These are phyloP conservation scores for Chlorella sp. DNA, from an alignment of 139 green algal species.

Conservation along the genomic window DNA sequence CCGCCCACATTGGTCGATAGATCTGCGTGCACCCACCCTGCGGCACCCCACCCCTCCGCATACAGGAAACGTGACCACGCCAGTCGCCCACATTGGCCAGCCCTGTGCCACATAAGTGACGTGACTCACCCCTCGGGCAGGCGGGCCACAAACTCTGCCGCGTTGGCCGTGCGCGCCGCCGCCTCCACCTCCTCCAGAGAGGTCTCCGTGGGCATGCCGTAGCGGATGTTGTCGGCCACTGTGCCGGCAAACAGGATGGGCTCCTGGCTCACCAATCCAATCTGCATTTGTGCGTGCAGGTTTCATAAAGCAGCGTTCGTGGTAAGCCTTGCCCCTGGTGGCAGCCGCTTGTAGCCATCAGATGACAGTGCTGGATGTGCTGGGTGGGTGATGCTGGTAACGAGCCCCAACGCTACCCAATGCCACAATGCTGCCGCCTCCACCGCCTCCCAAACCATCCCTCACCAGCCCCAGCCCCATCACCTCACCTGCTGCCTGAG, in stretches of 20 bases:
- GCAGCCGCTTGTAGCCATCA: not conserved
- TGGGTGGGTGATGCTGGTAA: not conserved
- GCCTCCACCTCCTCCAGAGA: constrained; percentile 49
- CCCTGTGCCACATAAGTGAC: too few relatives aligned
- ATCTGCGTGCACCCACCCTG: too few relatives aligned
- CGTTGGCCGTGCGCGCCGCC: constrained; percentile 67
- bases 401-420: not conserved
- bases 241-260: constrained; percentile 80
- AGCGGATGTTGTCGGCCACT: constrained; percentile 83
- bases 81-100: too few relatives aligned
- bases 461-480: not conserved
- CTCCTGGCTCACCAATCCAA: constrained; percentile 85
- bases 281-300: constrained; percentile 7
- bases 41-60: too few relatives aligned
- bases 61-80: too few relatives aligned
- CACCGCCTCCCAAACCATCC: not conserved
- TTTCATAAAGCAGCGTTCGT: not conserved
- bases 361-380: not conserved
- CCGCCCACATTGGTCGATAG: too few relatives aligned
- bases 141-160: constrained; percentile 67
- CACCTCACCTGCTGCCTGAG: constrained; percentile 39
- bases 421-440: not conserved
- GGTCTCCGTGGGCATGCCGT: not conserved
- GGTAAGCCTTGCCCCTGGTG: not conserved
- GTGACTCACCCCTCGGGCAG: constrained; percentile 63